phyloP scores from a whole-genome alignment of 495 filamentous ascomycete species.

The Beverwykella pulmonaria region DNA sequence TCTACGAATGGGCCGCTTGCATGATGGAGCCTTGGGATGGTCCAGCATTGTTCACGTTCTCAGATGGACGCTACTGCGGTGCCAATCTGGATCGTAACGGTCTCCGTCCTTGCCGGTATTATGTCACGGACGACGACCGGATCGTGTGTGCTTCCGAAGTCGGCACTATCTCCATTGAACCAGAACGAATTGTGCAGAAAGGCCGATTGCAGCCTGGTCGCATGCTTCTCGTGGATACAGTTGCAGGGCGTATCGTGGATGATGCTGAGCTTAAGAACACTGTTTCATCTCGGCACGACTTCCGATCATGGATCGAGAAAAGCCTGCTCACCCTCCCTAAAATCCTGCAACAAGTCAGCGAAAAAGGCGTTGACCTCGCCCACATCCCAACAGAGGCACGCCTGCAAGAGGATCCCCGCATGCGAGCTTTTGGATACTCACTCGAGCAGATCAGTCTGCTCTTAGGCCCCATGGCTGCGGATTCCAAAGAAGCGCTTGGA shows the following conservation, averaged over 20 bases:
- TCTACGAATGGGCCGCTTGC: conserved; percentile 99
- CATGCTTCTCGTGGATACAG: conserved; percentile 96
- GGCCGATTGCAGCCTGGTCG: conserved; percentile 93
- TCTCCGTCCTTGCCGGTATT: conserved; percentile 95
- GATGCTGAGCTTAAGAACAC: conserved; percentile 91
- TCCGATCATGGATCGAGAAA: conserved; percentile 84
- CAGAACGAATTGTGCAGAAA: conserved; percentile 90
- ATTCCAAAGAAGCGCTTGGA: conserved; percentile 98
- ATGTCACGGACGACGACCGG: conserved; percentile 95
- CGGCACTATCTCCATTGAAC: conserved; percentile 89
- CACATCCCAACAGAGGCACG: conserved; percentile 69
- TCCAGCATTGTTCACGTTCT: conserved; percentile 96
- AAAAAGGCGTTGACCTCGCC: conserved; percentile 63
- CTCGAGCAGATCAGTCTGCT: conserved; percentile 95
- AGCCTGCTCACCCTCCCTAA: conserved; percentile 81
- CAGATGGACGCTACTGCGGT: conserved; percentile 96
- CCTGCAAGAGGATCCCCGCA: conserved; percentile 80
- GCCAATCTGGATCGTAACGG: conserved; percentile 99
- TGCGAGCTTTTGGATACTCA: conserved; percentile 93
- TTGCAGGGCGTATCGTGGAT: conserved; percentile 94
- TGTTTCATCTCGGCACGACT: conserved; percentile 82
- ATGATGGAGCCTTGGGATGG: conserved; percentile 99
- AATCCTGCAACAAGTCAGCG: conserved; percentile 63
- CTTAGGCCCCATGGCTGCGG: conserved; percentile 94
- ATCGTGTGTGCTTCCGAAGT: conserved; percentile 99